Evolutionary conservation across 2,329 filamentous ascomycete genomes (phyloP).

Genomic region (Byssochlamys sp.): DNA sequence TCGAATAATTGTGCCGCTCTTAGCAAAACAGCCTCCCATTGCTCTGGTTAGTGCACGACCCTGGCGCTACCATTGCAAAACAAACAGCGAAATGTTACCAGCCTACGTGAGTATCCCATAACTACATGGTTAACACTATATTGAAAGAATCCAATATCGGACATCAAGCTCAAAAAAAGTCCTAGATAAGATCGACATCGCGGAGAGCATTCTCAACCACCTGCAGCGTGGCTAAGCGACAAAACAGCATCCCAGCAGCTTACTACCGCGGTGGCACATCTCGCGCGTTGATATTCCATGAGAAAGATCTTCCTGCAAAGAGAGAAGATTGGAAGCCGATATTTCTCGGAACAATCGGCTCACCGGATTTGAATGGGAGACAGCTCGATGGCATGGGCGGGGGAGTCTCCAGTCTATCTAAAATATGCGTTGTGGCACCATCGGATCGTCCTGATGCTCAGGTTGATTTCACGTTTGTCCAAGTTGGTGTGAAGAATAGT

Average conservation of each 20-base stretch:
- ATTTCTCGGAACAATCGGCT: slow-evolving; percentile 53
- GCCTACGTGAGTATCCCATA: background rate
- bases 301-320: slow-evolving; percentile 42
- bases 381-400: slow-evolving; percentile 65
- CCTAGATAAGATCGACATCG: background rate
- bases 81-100: background rate
- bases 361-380: slow-evolving; percentile 56
- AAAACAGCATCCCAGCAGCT: slow-evolving; percentile 39
- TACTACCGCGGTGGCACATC: slow-evolving; percentile 64
- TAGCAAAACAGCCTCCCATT: background rate
- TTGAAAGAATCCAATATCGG: background rate
- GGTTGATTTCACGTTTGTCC: slow-evolving; percentile 63
- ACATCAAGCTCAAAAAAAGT: background rate
- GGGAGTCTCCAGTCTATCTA: slow-evolving; percentile 59
- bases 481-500: slow-evolving; percentile 54
- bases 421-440: slow-evolving; percentile 57
- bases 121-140: background rate
- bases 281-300: slow-evolving; percentile 52
- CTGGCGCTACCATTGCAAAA: background rate
- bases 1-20: too few species aligned
- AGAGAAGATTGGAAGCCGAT: slow-evolving; percentile 43
- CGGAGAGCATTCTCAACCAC: background rate
- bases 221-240: slow-evolving; percentile 4
- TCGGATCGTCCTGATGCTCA: slow-evolving; percentile 44
- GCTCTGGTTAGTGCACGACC: background rate